Conservation (phyloP, 768 basidiomycete genomes). For the Mycena crocata region DNA sequence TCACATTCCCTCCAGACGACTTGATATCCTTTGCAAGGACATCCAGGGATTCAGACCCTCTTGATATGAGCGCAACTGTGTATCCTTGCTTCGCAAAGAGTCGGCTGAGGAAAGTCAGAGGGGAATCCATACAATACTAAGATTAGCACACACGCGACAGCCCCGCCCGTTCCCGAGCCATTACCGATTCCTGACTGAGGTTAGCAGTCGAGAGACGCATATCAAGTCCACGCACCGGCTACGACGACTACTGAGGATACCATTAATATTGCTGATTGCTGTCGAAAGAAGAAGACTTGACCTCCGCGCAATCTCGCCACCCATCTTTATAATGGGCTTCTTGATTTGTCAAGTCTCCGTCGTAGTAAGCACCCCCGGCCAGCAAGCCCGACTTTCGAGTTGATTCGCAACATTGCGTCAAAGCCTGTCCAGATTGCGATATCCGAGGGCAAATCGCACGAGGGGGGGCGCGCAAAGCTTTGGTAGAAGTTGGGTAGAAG, state of each 20-base stretch:
- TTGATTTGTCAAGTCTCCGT: background rate
- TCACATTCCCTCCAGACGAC: constrained; percentile 67
- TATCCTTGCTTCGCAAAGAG: constrained; percentile 73
- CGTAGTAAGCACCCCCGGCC: background rate
- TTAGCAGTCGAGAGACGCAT: background rate
- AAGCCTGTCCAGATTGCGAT: background rate
- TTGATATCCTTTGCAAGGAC: constrained; percentile 67
- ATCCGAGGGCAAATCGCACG: too few species aligned
- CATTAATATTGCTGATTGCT: background rate
- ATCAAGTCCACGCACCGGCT: constrained; percentile 1
- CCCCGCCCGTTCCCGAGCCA: constrained; percentile 66
- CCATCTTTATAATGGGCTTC: background rate
- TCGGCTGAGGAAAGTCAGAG: constrained; percentile 53
- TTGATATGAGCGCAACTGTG: constrained; percentile 73
- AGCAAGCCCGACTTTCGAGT: constrained; percentile 1
- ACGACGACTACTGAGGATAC: constrained; percentile 22
- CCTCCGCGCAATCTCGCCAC: too few species aligned
- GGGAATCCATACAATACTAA: constrained; percentile 11
- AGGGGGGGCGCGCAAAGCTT: too few species aligned
- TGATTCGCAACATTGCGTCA: constrained; percentile 14
- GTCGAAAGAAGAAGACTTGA: too few species aligned
- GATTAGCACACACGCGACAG: constrained; percentile 60
- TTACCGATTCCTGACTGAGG: constrained; percentile 54
- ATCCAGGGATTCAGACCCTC: constrained; percentile 64
- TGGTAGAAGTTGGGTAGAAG: too few species aligned